These are phyloP conservation scores for Fomitopsis palustris DNA, from an alignment of 1,284 basidiomycete genomes.

Conservation along the genomic window DNA sequence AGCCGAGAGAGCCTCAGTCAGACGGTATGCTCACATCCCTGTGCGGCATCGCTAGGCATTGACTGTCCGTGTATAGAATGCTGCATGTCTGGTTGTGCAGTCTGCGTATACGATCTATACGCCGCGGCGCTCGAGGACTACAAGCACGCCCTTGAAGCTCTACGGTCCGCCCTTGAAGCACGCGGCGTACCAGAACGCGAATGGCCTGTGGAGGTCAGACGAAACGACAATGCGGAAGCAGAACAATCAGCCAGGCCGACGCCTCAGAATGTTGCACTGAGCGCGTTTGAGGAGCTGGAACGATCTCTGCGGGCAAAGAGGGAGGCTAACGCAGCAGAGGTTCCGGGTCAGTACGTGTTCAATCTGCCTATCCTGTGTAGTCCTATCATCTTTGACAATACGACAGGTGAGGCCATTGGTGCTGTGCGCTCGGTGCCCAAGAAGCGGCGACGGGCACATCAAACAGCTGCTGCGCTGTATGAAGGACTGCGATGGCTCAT, in stretches of 20 bases:
- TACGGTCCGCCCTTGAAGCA: constrained; percentile 48
- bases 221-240: constrained; percentile 1
- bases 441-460: not conserved
- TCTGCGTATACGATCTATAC: constrained; percentile 88
- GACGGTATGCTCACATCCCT: constrained; percentile 48
- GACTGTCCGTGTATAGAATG: constrained; percentile 52
- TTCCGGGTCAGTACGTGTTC: constrained; percentile 13
- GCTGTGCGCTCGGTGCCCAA: not conserved
- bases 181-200: constrained; percentile 50
- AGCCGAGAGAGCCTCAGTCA: constrained; percentile 55
- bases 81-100: constrained; percentile 89
- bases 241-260: constrained; percentile 12
- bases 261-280: constrained; percentile 37
- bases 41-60: not conserved
- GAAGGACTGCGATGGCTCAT: constrained; percentile 29
- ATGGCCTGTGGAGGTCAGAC: constrained; percentile 58
- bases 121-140: constrained; percentile 74
- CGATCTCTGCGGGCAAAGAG: constrained; percentile 45
- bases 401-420: constrained; percentile 2
- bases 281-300: constrained; percentile 70
- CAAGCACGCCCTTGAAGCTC: constrained; percentile 45
- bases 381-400: constrained; percentile 1
- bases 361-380: not conserved
- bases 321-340: constrained; percentile 23
- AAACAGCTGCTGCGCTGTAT: constrained; percentile 15